Evolutionary conservation across 148 eudicot genomes (phyloP), one percentile per base, ranked within the genome.

Genomic region (Camellia lanceoleosa): DNA sequence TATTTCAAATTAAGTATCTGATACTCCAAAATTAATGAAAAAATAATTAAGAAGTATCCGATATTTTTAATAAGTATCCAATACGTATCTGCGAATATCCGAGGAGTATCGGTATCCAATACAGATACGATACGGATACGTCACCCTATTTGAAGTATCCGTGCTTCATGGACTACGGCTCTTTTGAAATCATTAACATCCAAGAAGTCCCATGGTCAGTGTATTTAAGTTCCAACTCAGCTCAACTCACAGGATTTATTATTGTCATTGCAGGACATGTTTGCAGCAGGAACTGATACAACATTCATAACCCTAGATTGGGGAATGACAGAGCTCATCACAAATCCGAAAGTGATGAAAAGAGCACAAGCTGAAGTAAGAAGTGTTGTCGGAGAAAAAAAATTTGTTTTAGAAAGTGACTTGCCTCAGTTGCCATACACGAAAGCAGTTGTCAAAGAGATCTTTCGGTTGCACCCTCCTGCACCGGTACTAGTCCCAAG

Each of bases 281-380:
- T 87, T 85, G 88, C 89, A 10, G 92, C 90, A 74, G 93, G 91
- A 42, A 88, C 90, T 1, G 90, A 89, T 62, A 89, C 92, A 62
- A 83, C 89, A 15, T 87, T 80, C 80, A 87, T 83, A 41, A 79
- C 87, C 12, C 42, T 89, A n/a, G 90, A 87, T 56, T 89, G 90
- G 93, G 88, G 81, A 7, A 86, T 89, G 91, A 84, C 92, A 23
- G 92, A 89, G 83, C 86, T 88, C 7, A 42, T 89, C 7, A 84
- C 52, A 67, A 84, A 87, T 73, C 89, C 92, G 41, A 19, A 71
- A 64, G 83, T 82, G 5, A 84, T 87, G 88, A 62, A 88, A 78
- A 78, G 73, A 69, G 89, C 87, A 63, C 90, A 91, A 82, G 80
- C 83, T 63, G 97, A 88, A 78, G 83, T 90, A 61, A 81, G 85